Base-by-base conservation (phyloP, 2,329 filamentous ascomycete genomes). In the Botrytis deweyae region DNA sequence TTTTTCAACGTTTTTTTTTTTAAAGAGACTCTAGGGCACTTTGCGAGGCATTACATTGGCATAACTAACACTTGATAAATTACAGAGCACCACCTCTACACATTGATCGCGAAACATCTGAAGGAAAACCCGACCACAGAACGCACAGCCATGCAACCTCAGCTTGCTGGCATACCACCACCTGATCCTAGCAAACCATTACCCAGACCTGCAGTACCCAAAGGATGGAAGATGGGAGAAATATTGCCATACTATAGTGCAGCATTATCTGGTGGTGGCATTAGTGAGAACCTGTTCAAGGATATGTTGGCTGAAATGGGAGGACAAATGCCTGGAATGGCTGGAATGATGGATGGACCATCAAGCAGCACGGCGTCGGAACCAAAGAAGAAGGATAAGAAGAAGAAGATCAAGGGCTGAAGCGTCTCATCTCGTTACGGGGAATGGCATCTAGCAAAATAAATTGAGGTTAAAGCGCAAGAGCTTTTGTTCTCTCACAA, bases 221-320 rank as follows among this genome's bases (percentile, higher is more conserved):
- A 93, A 71, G 95, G 95, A 55, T 98, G 94, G 93, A 98, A 97
- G 86, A 91, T 98, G 83, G 90, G 90, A 75, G 90, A 89, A 74
- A 90, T 97, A 74, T 81, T 99, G 77, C 96, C 96, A 36, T 90
- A 97, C 76, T 92, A 97, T 80, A 97, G 93, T 76, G 91, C 95
- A 0, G 96, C 94, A 29, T 88, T 98, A 84, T 96, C 93, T 72
- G 96, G 96, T 14, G 96, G 96, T 18, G 96, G 96, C 52, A 93
- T 98, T 18, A 95, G 90, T 76, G 96, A 99, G 83, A 97, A 98
- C 81, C 89, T 98, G 75, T 90, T 98, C 80, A 94, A 96, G 85
- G 95, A 98, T 78, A 97, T 98, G 87, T 97, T 98, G 95, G 91
- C 90, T 80, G 94, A 97, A 85, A 97, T 98, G 93, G 86, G 88